Evolutionary conservation across 768 basidiomycete genomes (phyloP).

Genomic region (Xerocomellus intermedius): DNA sequence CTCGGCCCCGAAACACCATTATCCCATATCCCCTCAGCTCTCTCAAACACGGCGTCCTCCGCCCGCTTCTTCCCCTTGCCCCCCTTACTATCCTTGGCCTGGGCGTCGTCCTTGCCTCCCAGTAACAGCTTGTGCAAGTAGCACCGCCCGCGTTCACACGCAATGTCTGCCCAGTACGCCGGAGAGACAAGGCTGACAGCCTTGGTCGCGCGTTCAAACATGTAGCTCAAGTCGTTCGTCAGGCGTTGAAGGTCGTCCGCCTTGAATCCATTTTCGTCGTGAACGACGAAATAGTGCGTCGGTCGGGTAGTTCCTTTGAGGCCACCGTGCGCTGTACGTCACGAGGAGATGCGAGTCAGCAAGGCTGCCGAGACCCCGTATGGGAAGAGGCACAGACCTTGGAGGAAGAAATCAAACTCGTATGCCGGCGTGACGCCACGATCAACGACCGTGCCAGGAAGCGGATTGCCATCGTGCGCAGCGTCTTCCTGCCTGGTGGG

Average conservation of each 20-base stretch:
- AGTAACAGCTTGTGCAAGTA: conserved; percentile 47
- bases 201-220: conserved; percentile 59
- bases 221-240: conserved; percentile 52
- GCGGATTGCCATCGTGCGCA: conserved; percentile 47
- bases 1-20: conserved; percentile 47
- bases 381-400: conserved; percentile 30
- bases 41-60: conserved; percentile 50
- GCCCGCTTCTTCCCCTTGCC: conserved; percentile 32
- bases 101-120: conserved; percentile 19
- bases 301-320: conserved; percentile 46
- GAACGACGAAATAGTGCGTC: conserved; percentile 55
- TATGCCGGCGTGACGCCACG: conserved; percentile 53
- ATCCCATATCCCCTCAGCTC: conserved; percentile 55
- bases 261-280: conserved; percentile 50
- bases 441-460: conserved; percentile 56
- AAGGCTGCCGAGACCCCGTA: not conserved
- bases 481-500: conserved; percentile 40
- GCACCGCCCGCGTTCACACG: conserved; percentile 53
- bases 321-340: conserved; percentile 36
- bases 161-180: conserved; percentile 44
- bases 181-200: conserved; percentile 38
- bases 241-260: conserved; percentile 51
- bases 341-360: not conserved
- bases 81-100: conserved; percentile 24
- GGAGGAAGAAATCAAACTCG: conserved; percentile 55